Evolutionary conservation across 306 rosid genomes (phyloP).

Genomic region (Quercus parvula): DNA sequence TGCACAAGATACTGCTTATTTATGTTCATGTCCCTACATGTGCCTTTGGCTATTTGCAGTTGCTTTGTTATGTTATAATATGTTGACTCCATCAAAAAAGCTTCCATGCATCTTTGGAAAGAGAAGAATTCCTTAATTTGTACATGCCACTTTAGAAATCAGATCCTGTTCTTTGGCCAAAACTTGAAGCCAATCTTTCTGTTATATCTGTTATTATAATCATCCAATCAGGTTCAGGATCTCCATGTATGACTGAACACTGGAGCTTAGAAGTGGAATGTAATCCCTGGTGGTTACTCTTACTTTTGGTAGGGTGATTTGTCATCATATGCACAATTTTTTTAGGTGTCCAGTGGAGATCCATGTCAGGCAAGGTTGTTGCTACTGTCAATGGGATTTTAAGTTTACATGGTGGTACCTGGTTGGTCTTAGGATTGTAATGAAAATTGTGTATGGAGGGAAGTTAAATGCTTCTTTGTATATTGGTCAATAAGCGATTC

Average conservation of each 20-base stretch:
- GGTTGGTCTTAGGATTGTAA: neutral
- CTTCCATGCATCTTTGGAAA: neutral
- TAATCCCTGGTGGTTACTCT: neutral
- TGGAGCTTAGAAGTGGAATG: neutral
- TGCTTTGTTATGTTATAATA: neutral
- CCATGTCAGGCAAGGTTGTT: neutral
- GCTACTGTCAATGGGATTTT: too few species aligned
- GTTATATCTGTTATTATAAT: neutral
- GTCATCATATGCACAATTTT: too few species aligned
- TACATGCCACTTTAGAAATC: neutral
- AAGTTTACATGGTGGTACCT: neutral
- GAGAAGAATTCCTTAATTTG: neutral
- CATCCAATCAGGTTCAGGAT: neutral
- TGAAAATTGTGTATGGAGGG: neutral
- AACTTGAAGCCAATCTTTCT: neutral
- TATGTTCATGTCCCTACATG: neutral
- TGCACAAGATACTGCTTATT: slow-evolving; percentile 8
- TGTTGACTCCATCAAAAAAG: neutral
- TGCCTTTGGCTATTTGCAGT: slow-evolving; percentile 13
- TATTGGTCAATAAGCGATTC: neutral
- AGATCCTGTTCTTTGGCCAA: neutral
- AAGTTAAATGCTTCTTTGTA: neutral
- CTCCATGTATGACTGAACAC: neutral
- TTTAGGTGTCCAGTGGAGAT: neutral
- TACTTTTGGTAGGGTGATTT: neutral